phyloP scores from a whole-genome alignment of 2,329 filamentous ascomycete species.

The Fusarium guadeloupense region DNA sequence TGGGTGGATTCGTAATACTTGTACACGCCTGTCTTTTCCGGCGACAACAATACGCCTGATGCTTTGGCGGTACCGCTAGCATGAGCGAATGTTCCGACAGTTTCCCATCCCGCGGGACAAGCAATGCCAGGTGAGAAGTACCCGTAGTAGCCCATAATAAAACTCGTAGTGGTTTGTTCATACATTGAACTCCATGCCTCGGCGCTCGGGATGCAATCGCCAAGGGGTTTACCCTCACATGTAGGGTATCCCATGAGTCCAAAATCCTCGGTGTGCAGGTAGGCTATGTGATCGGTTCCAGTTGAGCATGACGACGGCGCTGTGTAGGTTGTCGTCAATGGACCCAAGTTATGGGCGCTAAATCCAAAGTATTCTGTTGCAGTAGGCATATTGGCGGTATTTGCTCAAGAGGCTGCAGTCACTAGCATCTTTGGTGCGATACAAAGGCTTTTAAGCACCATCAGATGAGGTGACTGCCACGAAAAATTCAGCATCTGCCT shows the following conservation, averaged over 20 bases:
- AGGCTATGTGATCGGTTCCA: not conserved
- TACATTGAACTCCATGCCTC: not conserved
- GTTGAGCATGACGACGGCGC: not conserved
- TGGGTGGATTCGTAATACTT: not conserved
- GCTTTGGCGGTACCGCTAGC: not conserved
- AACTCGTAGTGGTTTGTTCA: not conserved
- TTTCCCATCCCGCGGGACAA: slow-evolving; percentile 42
- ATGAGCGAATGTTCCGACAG: slow-evolving; percentile 27
- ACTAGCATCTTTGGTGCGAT: no score
- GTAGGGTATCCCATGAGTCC: not conserved
- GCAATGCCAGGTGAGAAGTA: slow-evolving; percentile 3
- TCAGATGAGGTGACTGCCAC: no score
- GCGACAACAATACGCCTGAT: not conserved
- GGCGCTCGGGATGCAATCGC: slow-evolving; percentile 39
- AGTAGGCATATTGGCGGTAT: not conserved
- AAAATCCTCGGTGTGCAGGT: not conserved
- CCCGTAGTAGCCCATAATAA: not conserved
- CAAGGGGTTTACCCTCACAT: slow-evolving; percentile 7
- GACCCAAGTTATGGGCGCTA: not conserved
- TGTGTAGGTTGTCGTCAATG: not conserved
- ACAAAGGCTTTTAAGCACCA: no score
- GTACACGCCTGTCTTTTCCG: not conserved
- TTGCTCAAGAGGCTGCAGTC: no score
- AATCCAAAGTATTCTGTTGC: not conserved
- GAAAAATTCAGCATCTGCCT: no score